These are phyloP conservation scores for Metschnikowia vanudenii DNA, from an alignment of 805 yeast species.

Conservation along the genomic window DNA sequence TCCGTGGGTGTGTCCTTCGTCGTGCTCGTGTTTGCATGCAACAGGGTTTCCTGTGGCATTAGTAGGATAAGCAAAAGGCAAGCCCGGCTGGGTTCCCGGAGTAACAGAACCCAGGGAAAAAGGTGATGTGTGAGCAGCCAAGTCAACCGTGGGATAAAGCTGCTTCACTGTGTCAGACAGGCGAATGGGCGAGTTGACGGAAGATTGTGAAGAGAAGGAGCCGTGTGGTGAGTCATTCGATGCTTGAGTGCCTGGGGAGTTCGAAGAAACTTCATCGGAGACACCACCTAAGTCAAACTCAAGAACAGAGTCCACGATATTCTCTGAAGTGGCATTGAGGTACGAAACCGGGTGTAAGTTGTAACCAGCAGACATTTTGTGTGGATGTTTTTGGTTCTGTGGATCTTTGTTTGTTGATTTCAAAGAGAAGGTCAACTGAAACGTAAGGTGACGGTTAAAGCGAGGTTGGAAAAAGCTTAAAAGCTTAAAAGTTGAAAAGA, in stretches of 20 bases:
- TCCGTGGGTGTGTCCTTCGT: too few relatives aligned
- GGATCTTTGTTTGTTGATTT: too few relatives aligned
- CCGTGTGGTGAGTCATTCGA: slow-evolving; percentile 34
- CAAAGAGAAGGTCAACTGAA: too few relatives aligned
- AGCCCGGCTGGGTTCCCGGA: background rate
- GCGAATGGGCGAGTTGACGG: slow-evolving; percentile 35
- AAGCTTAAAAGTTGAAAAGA: too few relatives aligned
- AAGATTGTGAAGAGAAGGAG: slow-evolving; percentile 38
- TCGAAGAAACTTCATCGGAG: slow-evolving; percentile 21
- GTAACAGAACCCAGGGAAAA: background rate
- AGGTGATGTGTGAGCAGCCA: background rate
- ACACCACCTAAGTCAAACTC: slow-evolving; percentile 30
- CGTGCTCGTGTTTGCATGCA: background rate
- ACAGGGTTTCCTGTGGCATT: background rate
- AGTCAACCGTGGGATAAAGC: slow-evolving; percentile 3
- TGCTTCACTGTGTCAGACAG: slow-evolving; percentile 11
- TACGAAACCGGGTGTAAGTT: slow-evolving; percentile 46
- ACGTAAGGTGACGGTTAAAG: too few relatives aligned
- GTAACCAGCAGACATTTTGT: slow-evolving; percentile 36
- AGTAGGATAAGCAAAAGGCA: slow-evolving; percentile 1
- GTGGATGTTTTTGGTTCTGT: background rate
- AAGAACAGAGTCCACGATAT: slow-evolving; percentile 24
- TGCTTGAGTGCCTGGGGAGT: slow-evolving; percentile 30
- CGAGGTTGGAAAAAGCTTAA: too few relatives aligned
- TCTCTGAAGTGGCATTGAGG: slow-evolving; percentile 35